Base-by-base conservation (phyloP, 495 filamentous ascomycete species). In the Neurospora sp. region DNA sequence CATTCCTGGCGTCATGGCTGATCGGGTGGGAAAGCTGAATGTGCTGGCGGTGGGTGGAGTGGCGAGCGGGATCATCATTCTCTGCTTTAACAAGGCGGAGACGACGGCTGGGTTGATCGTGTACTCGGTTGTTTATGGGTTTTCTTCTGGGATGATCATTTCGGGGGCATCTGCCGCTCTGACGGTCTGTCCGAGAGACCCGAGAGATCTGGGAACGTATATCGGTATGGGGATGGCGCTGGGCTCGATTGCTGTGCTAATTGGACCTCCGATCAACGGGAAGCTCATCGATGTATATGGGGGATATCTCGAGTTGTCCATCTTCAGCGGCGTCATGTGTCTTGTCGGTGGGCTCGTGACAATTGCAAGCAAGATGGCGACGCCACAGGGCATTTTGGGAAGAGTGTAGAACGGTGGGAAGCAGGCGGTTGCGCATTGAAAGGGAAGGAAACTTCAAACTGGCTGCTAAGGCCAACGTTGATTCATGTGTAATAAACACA, bases 251-350 rank as follows among this genome's bases (percentile, higher is more conserved):
- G 84, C 82, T 1, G 77, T 78, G 5, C 69, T 89, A 70, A 84
- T 88, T 40, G 86, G 87, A 0, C 87, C 88, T 18, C 88, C 88
- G 0, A 80, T 88, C 20, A 86, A 84, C 72, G 88, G 88, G 0
- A 84, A 80, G 3, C 72, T 89, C 59, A 40, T 87, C 9, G 79
- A 76, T 14, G 80, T 73, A 38, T 86, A 87, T 69, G 76, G 75
- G 1, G 79, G 82, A 0, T 89, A 82, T 73, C 37, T 74, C 2
- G 46, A 86, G 75, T 75, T 82, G 6, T 81, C 83, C 0, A 83
- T 84, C 10, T 88, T 88, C 42, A 87, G 85, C 72, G 87, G 87
- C 7, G 75, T 79, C 5, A 76, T 84, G 66, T 82, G 81, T 42
- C 35, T 85, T 35, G 72, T 76, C 5, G 83, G 83, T 0, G 78